Base-by-base conservation (phyloP, 768 basidiomycete species). In the Tylopilus intermedius region DNA sequence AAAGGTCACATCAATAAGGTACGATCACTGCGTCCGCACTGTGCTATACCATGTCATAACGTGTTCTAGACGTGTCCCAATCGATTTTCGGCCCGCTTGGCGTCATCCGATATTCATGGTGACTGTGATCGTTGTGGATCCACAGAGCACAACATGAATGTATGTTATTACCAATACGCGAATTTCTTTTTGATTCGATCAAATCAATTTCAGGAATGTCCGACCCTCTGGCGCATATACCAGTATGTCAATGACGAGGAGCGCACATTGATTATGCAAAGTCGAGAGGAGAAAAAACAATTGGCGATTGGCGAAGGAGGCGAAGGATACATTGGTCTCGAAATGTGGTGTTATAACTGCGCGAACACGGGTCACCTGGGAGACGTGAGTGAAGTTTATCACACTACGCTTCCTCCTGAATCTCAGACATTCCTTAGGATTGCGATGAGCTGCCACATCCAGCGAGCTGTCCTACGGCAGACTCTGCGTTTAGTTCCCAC, bases 281-380 rank as follows among this genome's bases (percentile, higher is more conserved):
- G 54, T 18, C 80, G 88, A 29, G 74, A 78, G 54, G 64, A 72
- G 26, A 86, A 78, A 63, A 76, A 73, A 40, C 64, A 71, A 4
- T 62, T 83, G 6, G 62, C 63, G 11, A 67, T 88, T 7, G 87
- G 88, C 10, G 63, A 83, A 50, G 88, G 90, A 13, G 86, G 88
- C 9, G 90, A 90, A 65, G 87, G 84, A 6, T 90, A 86, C 66
- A 83, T 91, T 49, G 85, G 79, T 5, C 67, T 69, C 32, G 87
- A 88, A 62, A 74, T 81, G 58, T 91, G 86, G 86, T 92, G 90
- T 65, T 88, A 90, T 63, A 88, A 87, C 58, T 92, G 90, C 58
- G 90, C 86, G 39, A 71, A 71, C 27, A 67, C 67, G 47, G 89
- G 87, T 4, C 90, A 92, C 67, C 79, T 86, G 65, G 90, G 90